phyloP scores from a whole-genome alignment of 495 filamentous ascomycete species.

The Tuber melanosporum region DNA sequence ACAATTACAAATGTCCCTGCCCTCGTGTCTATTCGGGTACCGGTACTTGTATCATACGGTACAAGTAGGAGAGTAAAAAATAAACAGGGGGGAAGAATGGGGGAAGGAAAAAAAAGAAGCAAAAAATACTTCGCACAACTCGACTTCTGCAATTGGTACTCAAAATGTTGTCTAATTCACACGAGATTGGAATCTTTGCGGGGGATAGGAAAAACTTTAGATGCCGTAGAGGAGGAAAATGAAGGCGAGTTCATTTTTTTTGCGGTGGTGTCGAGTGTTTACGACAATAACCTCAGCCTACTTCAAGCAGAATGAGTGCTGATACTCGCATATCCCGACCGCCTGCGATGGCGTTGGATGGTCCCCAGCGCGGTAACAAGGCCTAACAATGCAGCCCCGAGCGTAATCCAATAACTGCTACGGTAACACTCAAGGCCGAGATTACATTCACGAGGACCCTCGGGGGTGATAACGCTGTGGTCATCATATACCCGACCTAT shows the following conservation, averaged over 20 bases:
- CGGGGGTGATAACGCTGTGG: constrained; percentile 60
- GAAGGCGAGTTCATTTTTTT: neutral
- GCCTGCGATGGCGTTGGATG: constrained; percentile 60
- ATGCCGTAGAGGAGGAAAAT: neutral
- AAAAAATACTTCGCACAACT: constrained; percentile 11
- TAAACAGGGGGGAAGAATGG: neutral
- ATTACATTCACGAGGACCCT: constrained; percentile 66
- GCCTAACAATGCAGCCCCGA: constrained; percentile 64
- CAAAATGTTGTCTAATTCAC: constrained; percentile 13
- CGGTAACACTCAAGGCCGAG: constrained; percentile 78
- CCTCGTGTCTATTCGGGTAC: neutral
- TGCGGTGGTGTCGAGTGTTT: neutral
- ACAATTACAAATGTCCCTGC: neutral
- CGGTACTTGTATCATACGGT: too few relatives aligned
- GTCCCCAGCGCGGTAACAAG: constrained; percentile 65
- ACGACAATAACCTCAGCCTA: constrained; percentile 2
- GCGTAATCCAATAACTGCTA: constrained; percentile 75
- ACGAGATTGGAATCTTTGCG: neutral
- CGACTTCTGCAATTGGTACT: constrained; percentile 11
- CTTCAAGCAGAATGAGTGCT: constrained; percentile 23
- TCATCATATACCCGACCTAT: constrained; percentile 62
- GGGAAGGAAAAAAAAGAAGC: constrained; percentile 4
- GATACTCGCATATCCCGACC: constrained; percentile 16
- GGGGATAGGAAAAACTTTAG: neutral
- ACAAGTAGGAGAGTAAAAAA: constrained; percentile 21